These are phyloP conservation scores for Talaromyces rugulosus DNA, from an alignment of 2,329 filamentous ascomycete species.

Conservation along the genomic window DNA sequence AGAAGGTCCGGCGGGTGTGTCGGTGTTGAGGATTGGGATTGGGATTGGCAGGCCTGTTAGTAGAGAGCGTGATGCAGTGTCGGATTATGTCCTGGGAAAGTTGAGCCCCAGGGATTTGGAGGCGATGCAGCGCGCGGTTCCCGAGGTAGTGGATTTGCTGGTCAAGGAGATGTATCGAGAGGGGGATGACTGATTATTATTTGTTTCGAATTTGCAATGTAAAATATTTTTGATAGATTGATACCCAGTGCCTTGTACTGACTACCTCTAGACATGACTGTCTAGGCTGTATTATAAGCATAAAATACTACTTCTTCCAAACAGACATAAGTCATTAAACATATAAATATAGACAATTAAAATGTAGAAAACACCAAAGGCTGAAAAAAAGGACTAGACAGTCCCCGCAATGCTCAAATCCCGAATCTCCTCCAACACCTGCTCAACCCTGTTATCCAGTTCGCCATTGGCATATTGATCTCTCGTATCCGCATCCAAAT, in stretches of 20 bases:
- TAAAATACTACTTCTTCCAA: not conserved
- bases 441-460: constrained; percentile 84
- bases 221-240: not conserved
- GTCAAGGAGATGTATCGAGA: constrained; percentile 43
- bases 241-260: not conserved
- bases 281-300: not conserved
- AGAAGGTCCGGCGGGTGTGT: constrained; percentile 27
- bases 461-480: constrained; percentile 95
- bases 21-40: constrained; percentile 63
- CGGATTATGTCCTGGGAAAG: constrained; percentile 70
- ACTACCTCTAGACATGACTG: too few relatives aligned
- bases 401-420: constrained; percentile 87
- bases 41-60: constrained; percentile 81
- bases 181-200: constrained; percentile 34
- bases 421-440: constrained; percentile 93
- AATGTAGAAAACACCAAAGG: constrained; percentile 7
- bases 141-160: constrained; percentile 50
- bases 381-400: constrained; percentile 39
- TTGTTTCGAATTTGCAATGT: not conserved
- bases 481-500: constrained; percentile 88
- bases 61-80: constrained; percentile 64
- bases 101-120: constrained; percentile 54
- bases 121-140: constrained; percentile 46
- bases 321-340: constrained; percentile 5
- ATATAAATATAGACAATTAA: constrained; percentile 2